These are phyloP conservation scores for Adiantum capillusveneris DNA, from an alignment of 75 land plant species.

Conservation along the genomic window DNA sequence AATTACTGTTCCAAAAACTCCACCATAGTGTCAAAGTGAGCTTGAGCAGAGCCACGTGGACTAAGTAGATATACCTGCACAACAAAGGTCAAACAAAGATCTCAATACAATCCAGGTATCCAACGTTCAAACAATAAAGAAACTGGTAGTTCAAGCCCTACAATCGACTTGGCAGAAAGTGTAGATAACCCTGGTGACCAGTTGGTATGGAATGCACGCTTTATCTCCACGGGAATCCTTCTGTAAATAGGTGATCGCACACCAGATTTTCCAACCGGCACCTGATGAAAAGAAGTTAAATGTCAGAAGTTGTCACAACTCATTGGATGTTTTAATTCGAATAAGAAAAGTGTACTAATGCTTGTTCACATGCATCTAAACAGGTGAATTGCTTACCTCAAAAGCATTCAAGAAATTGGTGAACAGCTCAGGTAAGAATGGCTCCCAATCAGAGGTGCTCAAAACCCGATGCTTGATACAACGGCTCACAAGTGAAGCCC, in stretches of 20 bases:
- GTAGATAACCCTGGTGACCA: slow-evolving; percentile 11
- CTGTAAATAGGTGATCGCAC: slow-evolving; percentile 1
- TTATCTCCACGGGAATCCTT: slow-evolving; percentile 1
- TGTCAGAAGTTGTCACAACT: neutral
- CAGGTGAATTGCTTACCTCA: slow-evolving; percentile 78
- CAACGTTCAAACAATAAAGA: neutral
- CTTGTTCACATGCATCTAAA: too few species aligned
- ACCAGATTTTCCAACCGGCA: slow-evolving; percentile 7
- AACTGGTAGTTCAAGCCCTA: neutral
- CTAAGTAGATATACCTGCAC: slow-evolving; percentile 77
- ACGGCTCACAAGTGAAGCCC: slow-evolving; percentile 73
- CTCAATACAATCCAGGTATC: neutral
- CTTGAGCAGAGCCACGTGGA: slow-evolving; percentile 66
- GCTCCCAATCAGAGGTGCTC: slow-evolving; percentile 52
- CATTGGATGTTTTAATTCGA: neutral
- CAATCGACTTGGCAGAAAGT: slow-evolving; percentile 8
- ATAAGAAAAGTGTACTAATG: too few species aligned
- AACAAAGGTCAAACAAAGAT: neutral
- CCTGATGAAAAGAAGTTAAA: neutral
- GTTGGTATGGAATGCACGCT: slow-evolving; percentile 5
- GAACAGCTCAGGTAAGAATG: slow-evolving; percentile 66
- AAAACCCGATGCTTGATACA: slow-evolving; percentile 50
- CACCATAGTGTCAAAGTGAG: slow-evolving; percentile 63
- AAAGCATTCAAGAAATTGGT: slow-evolving; percentile 74
- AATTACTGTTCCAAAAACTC: slow-evolving; percentile 89